A percentile compares a stretch with the other conserved stretches of the same genome.
These are phyloP conservation scores for Sextonia rubra DNA, from an alignment of 164 flowering plant species.

Conservation along the genomic window DNA sequence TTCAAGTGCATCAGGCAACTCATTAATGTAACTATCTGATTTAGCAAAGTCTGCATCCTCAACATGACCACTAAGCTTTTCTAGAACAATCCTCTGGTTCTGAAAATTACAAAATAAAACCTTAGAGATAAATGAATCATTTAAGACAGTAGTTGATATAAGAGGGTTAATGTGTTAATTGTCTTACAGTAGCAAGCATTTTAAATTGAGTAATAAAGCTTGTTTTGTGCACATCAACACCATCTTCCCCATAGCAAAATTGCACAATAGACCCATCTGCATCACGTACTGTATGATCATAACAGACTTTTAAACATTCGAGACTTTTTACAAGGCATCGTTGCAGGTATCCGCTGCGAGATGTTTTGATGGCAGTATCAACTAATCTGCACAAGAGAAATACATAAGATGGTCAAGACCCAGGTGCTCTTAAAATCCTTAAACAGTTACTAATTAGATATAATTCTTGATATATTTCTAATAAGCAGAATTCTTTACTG, in stretches of 20 bases:
- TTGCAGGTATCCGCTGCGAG: conserved; percentile 99
- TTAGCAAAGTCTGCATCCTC: conserved; percentile 14
- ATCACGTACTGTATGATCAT: conserved; percentile 95
- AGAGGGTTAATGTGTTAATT: neutral
- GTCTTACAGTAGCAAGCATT: conserved; percentile 53
- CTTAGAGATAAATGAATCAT: neutral
- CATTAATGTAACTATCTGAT: conserved; percentile 39
- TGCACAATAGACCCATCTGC: conserved; percentile 91
- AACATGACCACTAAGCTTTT: conserved; percentile 30
- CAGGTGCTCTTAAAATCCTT: no score
- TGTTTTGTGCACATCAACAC: conserved; percentile 79
- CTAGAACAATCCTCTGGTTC: conserved; percentile 53
- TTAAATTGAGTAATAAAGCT: conserved; percentile 66
- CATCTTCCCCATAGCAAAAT: conserved; percentile 93
- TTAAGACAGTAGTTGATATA: neutral
- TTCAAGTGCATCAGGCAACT: conserved; percentile 50
- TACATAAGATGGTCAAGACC: neutral
- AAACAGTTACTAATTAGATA: no score
- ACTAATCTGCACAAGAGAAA: conserved; percentile 55
- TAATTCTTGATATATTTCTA: no score
- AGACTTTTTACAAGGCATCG: conserved; percentile 89
- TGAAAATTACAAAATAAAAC: conserved; percentile 20
- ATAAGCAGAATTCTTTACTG: no score
- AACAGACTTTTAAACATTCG: conserved; percentile 72
- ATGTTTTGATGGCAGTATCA: conserved; percentile 97